Percentiles rank a stretch among this genome's conserved stretches.
phyloP scores from a whole-genome alignment of 1,284 basidiomycete genomes.

The Tilletia setariae region DNA sequence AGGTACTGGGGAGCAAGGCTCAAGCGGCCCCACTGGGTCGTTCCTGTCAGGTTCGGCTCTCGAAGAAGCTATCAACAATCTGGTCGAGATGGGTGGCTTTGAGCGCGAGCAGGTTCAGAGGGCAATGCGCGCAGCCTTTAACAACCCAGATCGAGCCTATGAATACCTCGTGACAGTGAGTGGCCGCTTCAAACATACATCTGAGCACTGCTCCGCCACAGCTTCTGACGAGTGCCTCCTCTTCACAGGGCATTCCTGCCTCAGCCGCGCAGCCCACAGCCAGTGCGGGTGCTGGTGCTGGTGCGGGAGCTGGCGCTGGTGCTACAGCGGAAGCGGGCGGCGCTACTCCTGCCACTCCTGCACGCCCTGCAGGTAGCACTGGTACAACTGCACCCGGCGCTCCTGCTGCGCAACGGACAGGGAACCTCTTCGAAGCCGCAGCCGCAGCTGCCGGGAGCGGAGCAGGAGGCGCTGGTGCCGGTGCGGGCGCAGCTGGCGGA shows the following conservation, averaged over 20 bases:
- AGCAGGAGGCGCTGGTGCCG: constrained; percentile 16
- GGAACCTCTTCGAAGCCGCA: constrained; percentile 56
- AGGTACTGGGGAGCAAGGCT: constrained; percentile 52
- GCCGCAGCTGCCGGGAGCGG: constrained; percentile 42
- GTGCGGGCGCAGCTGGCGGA: constrained; percentile 24
- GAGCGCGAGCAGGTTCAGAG: constrained; percentile 75
- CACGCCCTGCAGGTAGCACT: constrained; percentile 17
- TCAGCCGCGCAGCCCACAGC: constrained; percentile 46
- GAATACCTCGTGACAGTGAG: constrained; percentile 92
- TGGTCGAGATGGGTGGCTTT: constrained; percentile 83
- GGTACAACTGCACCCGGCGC: constrained; percentile 24
- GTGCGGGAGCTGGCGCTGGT: neutral
- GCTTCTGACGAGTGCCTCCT: constrained; percentile 4
- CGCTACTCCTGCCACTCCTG: constrained; percentile 7
- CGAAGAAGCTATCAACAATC: constrained; percentile 50
- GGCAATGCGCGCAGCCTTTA: constrained; percentile 88
- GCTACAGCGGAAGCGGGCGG: neutral
- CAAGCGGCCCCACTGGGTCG: neutral
- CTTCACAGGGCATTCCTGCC: constrained; percentile 34
- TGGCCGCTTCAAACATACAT: constrained; percentile 25
- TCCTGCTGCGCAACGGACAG: constrained; percentile 28
- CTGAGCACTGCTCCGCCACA: constrained; percentile 18
- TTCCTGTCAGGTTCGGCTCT: constrained; percentile 38
- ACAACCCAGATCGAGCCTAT: constrained; percentile 95
- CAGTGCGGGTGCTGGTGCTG: constrained; percentile 17